Evolutionary conservation across 768 basidiomycete genomes (phyloP).

Genomic region (Termitomyces eurrhizus): DNA sequence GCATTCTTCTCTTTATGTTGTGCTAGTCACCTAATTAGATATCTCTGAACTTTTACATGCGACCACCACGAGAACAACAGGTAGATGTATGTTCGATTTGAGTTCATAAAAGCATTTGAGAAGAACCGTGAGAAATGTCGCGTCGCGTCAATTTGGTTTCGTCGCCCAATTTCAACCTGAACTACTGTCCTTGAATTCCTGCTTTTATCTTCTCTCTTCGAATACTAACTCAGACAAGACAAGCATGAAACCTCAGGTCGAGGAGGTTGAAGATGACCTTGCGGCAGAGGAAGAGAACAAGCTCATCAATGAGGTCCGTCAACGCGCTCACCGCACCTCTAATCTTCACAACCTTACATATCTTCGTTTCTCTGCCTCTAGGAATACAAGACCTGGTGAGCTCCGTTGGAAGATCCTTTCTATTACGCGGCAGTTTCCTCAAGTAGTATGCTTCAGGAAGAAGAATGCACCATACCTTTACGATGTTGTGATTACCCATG

Average conservation of each 20-base stretch:
- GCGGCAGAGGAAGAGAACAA: constrained; percentile 87
- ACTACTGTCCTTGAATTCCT: not conserved
- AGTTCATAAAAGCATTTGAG: not conserved
- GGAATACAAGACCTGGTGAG: constrained; percentile 86
- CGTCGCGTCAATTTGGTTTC: constrained; percentile 32
- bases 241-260: constrained; percentile 46
- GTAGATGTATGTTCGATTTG: constrained; percentile 17
- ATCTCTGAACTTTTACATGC: constrained; percentile 4
- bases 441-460: constrained; percentile 53
- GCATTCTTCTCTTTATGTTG: constrained; percentile 10
- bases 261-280: constrained; percentile 77
- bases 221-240: not conserved
- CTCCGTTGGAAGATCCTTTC: not conserved
- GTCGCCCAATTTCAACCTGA: too few relatives aligned
- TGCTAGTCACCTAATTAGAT: constrained; percentile 17
- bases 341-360: constrained; percentile 1
- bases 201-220: not conserved
- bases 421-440: not conserved
- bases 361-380: constrained; percentile 21
- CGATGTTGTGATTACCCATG: constrained; percentile 96
- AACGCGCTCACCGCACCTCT: constrained; percentile 12
- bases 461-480: constrained; percentile 98
- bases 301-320: constrained; percentile 75
- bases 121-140: constrained; percentile 37
- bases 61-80: not conserved